Evolutionary conservation across 2,329 filamentous ascomycete genomes (phyloP).

Genomic region (Chaetomiaceae sp.): DNA sequence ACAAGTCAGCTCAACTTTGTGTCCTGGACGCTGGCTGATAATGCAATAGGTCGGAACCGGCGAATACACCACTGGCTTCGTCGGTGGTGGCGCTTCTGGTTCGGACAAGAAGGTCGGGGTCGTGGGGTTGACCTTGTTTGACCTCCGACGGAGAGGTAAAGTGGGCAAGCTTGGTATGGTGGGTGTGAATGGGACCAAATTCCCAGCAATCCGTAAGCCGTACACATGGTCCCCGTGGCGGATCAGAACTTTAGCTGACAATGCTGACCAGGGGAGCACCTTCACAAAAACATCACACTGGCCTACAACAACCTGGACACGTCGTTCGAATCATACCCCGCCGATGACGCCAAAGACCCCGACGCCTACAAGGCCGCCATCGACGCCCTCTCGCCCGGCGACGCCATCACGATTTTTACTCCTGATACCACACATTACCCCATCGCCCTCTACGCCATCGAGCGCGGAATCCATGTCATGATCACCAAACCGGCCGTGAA

Average conservation of each 20-base stretch:
- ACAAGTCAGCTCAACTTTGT: neutral
- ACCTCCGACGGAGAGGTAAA: slow-evolving; percentile 82
- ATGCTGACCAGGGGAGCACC: slow-evolving; percentile 62
- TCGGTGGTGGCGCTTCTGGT: slow-evolving; percentile 73
- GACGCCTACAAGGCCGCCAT: slow-evolving; percentile 87
- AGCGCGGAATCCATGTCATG: slow-evolving; percentile 82
- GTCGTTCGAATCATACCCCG: slow-evolving; percentile 77
- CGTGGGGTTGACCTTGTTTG: slow-evolving; percentile 84
- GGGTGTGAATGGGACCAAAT: slow-evolving; percentile 83
- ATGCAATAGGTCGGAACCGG: slow-evolving; percentile 72
- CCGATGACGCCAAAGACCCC: slow-evolving; percentile 67
- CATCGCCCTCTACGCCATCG: slow-evolving; percentile 87
- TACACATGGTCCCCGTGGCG: neutral
- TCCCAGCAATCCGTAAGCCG: slow-evolving; percentile 79
- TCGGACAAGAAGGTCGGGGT: slow-evolving; percentile 97
- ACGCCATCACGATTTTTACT: slow-evolving; percentile 94
- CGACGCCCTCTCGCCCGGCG: slow-evolving; percentile 72
- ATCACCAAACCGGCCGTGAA: slow-evolving; percentile 94
- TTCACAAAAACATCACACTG: slow-evolving; percentile 80
- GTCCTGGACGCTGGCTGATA: slow-evolving; percentile 5
- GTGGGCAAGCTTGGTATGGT: slow-evolving; percentile 85
- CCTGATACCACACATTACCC: slow-evolving; percentile 90
- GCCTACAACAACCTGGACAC: slow-evolving; percentile 88
- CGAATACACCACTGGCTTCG: slow-evolving; percentile 95
- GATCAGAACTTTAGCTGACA: slow-evolving; percentile 1